A percentile compares a stretch with the other conserved stretches of the same genome.
Conservation (phyloP, 148 eudicot species). For the Chenopodium berlandieri region DNA sequence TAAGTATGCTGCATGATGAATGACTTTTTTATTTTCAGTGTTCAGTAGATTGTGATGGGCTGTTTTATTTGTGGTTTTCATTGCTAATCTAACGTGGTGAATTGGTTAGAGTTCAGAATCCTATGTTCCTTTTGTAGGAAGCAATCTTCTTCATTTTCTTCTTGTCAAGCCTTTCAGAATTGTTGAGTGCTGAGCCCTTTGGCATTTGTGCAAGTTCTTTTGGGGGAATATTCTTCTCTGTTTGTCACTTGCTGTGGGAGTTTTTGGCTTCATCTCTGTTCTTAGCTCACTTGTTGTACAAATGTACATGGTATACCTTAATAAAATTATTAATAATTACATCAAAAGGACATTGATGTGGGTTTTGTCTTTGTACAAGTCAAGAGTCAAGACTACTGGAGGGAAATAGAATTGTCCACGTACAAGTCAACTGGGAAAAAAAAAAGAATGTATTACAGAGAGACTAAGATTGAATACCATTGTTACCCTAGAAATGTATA, state of each 20-base stretch:
- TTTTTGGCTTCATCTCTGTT: neutral
- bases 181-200: neutral
- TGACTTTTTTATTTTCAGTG: neutral
- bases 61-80: neutral
- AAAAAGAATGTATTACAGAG: neutral
- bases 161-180: neutral
- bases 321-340: neutral
- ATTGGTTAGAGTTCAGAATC: neutral
- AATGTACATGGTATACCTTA: too few relatives aligned
- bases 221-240: neutral
- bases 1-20: neutral
- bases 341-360: neutral
- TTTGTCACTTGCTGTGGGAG: neutral
- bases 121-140: neutral
- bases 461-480: neutral
- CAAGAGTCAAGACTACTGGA: neutral
- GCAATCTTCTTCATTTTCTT: neutral
- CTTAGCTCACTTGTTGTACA: neutral
- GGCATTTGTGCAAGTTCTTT: neutral
- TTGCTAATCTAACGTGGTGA: neutral
- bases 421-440: neutral
- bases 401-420: neutral
- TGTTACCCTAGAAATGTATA: neutral
- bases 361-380: neutral
- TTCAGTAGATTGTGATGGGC: neutral